These are phyloP conservation scores for Pisolithus marmoratus DNA, from an alignment of 768 basidiomycete genomes.

Conservation along the genomic window DNA sequence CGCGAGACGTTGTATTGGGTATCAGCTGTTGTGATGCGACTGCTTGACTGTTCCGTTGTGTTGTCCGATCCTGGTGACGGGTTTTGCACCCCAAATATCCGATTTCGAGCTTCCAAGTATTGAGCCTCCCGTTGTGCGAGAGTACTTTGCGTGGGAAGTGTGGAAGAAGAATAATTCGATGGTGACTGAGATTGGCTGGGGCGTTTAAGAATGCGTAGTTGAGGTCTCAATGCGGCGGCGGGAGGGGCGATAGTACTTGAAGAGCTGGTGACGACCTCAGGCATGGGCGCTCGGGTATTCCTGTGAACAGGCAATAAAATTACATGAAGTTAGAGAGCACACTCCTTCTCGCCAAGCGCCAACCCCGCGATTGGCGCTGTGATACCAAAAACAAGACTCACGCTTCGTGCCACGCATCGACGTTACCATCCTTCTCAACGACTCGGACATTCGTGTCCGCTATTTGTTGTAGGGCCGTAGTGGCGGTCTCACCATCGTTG, in stretches of 20 bases:
- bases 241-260: conserved; percentile 44
- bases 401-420: conserved; percentile 67
- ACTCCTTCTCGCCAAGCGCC: too few species aligned
- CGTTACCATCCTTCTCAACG: conserved; percentile 33
- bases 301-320: conserved; percentile 29
- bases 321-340: not conserved
- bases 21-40: not conserved
- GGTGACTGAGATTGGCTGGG: conserved; percentile 30
- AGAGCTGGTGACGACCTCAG: conserved; percentile 45
- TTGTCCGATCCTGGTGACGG: not conserved
- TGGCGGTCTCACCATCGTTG: not conserved
- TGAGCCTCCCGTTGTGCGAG: conserved; percentile 65
- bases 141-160: conserved; percentile 18
- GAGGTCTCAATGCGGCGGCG: conserved; percentile 51
- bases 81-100: conserved; percentile 52
- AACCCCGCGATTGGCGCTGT: too few species aligned
- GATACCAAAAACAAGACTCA: conserved; percentile 31
- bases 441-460: not conserved
- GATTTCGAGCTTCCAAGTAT: conserved; percentile 67
- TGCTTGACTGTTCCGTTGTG: not conserved
- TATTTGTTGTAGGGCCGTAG: too few species aligned
- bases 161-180: not conserved
- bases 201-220: conserved; percentile 70
- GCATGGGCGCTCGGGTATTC: conserved; percentile 63
- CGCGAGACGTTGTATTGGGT: not conserved